Percentiles rank a stretch among this genome's conserved stretches.
Conservation (phyloP, 345 rosid genomes). For the Populus euphratica region DNA sequence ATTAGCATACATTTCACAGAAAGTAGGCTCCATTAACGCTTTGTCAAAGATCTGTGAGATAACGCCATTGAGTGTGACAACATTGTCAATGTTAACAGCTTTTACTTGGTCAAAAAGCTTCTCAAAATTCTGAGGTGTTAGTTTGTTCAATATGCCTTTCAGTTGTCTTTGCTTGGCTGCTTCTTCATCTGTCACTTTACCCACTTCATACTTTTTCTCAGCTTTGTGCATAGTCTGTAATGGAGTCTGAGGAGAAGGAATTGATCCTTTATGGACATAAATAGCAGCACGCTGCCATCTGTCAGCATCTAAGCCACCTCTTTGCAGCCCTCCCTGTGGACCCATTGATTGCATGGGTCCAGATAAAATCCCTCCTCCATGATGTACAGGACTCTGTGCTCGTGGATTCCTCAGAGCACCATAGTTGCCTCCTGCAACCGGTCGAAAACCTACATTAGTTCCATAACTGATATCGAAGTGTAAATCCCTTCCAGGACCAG, state of each 20-base stretch:
- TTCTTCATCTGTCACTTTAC: conserved; percentile 74
- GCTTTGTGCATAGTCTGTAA: conserved; percentile 87
- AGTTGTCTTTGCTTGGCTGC: conserved; percentile 77
- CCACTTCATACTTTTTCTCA: conserved; percentile 85
- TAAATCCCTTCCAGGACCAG: conserved; percentile 52
- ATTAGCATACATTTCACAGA: conserved; percentile 94
- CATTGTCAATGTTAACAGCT: conserved; percentile 76
- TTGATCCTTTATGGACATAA: conserved; percentile 67
- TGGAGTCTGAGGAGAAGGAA: conserved; percentile 86
- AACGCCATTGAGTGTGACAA: conserved; percentile 65
- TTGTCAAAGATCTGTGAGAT: conserved; percentile 94
- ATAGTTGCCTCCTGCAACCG: conserved; percentile 70
- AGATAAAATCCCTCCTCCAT: conserved; percentile 52
- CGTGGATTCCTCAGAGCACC: conserved; percentile 75
- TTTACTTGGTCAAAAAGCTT: conserved; percentile 91
- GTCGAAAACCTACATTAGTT: conserved; percentile 48
- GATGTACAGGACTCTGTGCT: conserved; percentile 43
- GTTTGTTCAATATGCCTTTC: conserved; percentile 86
- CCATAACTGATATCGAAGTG: conserved; percentile 46
- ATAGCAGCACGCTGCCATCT: conserved; percentile 78
- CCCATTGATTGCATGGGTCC: conserved; percentile 72
- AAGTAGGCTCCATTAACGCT: conserved; percentile 97
- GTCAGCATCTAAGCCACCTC: conserved; percentile 62
- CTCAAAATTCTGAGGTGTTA: conserved; percentile 94
- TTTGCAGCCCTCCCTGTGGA: conserved; percentile 59